Percentiles rank a stretch among this genome's conserved stretches.
phyloP scores from a whole-genome alignment of 2,329 filamentous ascomycete species.

The Trichoderma koningii region DNA sequence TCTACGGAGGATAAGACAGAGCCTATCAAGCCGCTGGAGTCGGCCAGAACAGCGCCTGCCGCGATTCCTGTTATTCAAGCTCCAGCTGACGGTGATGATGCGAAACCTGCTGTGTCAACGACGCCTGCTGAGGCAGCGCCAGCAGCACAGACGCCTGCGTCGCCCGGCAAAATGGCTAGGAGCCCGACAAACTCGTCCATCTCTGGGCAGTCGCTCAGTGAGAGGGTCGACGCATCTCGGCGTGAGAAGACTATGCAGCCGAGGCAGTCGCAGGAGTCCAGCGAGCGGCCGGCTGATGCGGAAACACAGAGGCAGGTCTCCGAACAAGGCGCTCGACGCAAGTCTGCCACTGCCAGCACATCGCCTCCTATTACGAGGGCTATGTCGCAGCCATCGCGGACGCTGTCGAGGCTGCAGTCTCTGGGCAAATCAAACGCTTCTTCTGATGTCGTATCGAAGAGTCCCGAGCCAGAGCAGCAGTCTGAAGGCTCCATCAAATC shows the following conservation, averaged over 20 bases:
- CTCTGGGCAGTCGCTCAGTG: conserved; percentile 41
- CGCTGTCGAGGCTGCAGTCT: conserved; percentile 51
- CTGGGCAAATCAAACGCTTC: conserved; percentile 46
- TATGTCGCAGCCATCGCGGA: conserved; percentile 53
- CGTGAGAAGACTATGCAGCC: conserved; percentile 47
- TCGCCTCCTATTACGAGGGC: conserved; percentile 58
- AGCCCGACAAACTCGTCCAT: conserved; percentile 30
- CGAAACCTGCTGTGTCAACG: not conserved
- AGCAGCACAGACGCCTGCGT: conserved; percentile 31
- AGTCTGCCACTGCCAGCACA: conserved; percentile 44
- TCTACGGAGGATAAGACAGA: conserved; percentile 41
- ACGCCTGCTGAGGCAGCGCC: conserved; percentile 20
- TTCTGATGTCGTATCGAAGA: conserved; percentile 39
- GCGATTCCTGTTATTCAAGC: conserved; percentile 17
- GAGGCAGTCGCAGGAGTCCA: conserved; percentile 40
- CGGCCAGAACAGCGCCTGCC: conserved; percentile 37
- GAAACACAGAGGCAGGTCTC: conserved; percentile 34
- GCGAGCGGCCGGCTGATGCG: conserved; percentile 29
- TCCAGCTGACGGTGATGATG: not conserved
- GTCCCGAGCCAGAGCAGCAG: conserved; percentile 31
- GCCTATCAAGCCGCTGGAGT: conserved; percentile 53
- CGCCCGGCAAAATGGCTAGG: conserved; percentile 31
- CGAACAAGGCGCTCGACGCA: conserved; percentile 48
- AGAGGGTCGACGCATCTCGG: conserved; percentile 55
- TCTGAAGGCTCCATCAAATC: conserved; percentile 49